A percentile compares a stretch with the other conserved stretches of the same genome.
phyloP scores from a whole-genome alignment of 2,329 filamentous ascomycete species.

The Fusarium secorum region DNA sequence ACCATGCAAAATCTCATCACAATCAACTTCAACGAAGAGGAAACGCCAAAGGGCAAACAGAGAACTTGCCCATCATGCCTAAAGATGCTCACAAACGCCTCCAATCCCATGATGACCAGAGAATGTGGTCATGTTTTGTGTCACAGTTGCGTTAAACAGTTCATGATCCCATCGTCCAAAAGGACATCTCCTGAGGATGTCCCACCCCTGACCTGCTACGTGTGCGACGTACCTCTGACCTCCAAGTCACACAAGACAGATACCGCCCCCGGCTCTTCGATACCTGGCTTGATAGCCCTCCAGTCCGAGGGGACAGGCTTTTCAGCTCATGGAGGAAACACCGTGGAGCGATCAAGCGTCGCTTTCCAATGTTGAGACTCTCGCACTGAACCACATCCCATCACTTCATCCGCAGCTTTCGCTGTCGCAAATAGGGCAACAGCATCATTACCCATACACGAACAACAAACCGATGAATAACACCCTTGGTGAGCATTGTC shows the following conservation, averaged over 20 bases:
- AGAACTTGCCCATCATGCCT: conserved; percentile 83
- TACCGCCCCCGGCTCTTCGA: conserved; percentile 62
- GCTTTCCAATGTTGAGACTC: conserved; percentile 78
- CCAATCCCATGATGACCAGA: conserved; percentile 82
- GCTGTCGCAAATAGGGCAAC: conserved; percentile 40
- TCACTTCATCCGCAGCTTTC: conserved; percentile 32
- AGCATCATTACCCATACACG: conserved; percentile 69
- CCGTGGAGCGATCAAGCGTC: conserved; percentile 80
- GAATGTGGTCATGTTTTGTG: conserved; percentile 94
- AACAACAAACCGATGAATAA: conserved; percentile 75
- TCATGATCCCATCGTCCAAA: conserved; percentile 70
- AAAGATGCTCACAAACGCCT: conserved; percentile 82
- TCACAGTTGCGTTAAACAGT: conserved; percentile 82
- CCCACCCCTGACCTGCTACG: conserved; percentile 70
- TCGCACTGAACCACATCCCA: neutral
- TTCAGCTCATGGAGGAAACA: conserved; percentile 83
- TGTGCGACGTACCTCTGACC: conserved; percentile 83
- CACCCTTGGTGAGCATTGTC: conserved; percentile 86
- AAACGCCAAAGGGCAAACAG: conserved; percentile 54
- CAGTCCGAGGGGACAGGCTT: conserved; percentile 91
- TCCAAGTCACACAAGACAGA: conserved; percentile 53
- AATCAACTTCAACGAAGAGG: conserved; percentile 79
- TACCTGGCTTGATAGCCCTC: conserved; percentile 78
- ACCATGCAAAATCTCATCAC: conserved; percentile 80
- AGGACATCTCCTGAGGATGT: conserved; percentile 54